Percentiles rank a stretch among this genome's conserved stretches.
phyloP scores from a whole-genome alignment of 805 yeast species.

The Candida andamanensis region DNA sequence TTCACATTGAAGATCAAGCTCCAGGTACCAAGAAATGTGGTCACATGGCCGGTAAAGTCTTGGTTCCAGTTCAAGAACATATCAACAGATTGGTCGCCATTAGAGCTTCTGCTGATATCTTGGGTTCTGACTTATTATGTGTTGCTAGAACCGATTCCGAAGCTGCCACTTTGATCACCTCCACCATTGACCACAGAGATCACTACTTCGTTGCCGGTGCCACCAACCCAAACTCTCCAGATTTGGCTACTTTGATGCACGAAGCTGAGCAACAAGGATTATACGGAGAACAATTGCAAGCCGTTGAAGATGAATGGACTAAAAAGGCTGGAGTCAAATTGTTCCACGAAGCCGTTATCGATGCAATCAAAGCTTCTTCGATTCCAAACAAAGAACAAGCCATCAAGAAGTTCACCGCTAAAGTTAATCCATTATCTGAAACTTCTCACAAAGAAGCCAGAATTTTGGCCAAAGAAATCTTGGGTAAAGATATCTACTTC shows the following conservation, averaged over 20 bases:
- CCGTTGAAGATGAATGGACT: constrained; percentile 79
- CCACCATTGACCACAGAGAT: constrained; percentile 91
- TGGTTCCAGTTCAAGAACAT: constrained; percentile 97
- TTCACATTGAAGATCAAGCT: constrained; percentile 98
- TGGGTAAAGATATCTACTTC: constrained; percentile 81
- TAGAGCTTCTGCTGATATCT: constrained; percentile 91
- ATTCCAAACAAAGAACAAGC: constrained; percentile 57
- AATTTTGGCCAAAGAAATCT: constrained; percentile 62
- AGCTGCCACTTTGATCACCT: constrained; percentile 92
- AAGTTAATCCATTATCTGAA: constrained; percentile 70
- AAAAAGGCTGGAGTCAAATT: constrained; percentile 76
- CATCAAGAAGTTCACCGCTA: constrained; percentile 58
- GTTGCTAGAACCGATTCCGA: constrained; percentile 98
- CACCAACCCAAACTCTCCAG: constrained; percentile 76
- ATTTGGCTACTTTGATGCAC: constrained; percentile 71
- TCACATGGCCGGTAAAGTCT: constrained; percentile 98
- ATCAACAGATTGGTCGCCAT: constrained; percentile 90
- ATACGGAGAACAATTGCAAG: constrained; percentile 63
- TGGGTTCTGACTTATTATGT: constrained; percentile 77
- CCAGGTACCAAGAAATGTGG: constrained; percentile 99
- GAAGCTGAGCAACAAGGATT: constrained; percentile 76
- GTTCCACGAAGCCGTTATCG: constrained; percentile 88
- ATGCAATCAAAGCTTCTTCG: constrained; percentile 61
- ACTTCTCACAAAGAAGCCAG: constrained; percentile 79
- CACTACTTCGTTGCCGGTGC: constrained; percentile 89